Evolutionary conservation across 1,284 basidiomycete species (phyloP).

Genomic region (Wallemia ichthyophaga): DNA sequence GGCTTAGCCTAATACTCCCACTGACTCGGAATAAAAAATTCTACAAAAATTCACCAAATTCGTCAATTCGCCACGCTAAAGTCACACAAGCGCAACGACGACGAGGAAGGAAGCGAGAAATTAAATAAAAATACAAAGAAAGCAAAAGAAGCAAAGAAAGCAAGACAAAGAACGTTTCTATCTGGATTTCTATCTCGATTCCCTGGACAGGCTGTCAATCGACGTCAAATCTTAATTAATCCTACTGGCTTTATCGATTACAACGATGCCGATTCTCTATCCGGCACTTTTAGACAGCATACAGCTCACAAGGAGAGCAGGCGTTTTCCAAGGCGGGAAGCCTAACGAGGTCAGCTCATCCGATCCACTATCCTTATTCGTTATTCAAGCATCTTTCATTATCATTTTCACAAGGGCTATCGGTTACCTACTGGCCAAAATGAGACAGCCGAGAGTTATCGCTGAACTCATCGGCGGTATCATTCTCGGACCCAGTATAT

Average conservation of each 20-base stretch:
- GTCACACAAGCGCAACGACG: too few relatives aligned
- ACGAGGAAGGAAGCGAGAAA: too few relatives aligned
- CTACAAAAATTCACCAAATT: too few relatives aligned
- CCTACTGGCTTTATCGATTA: not conserved
- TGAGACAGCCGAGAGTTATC: slow-evolving; percentile 17
- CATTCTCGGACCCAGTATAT: slow-evolving; percentile 13
- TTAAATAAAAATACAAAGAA: too few relatives aligned
- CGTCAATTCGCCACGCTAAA: too few relatives aligned
- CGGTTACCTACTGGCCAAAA: slow-evolving; percentile 11
- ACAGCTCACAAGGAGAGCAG: not conserved
- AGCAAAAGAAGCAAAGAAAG: too few relatives aligned
- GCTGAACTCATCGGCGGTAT: slow-evolving; percentile 18
- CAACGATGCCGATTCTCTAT: not conserved
- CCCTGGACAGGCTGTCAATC: too few relatives aligned
- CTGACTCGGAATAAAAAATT: too few relatives aligned
- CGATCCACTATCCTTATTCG: slow-evolving; percentile 9
- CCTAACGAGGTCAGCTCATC: not conserved
- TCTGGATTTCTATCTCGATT: too few relatives aligned
- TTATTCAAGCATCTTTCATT: slow-evolving; percentile 13
- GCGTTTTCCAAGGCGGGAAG: not conserved
- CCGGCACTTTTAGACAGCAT: not conserved
- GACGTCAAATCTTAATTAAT: too few relatives aligned
- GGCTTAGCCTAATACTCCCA: too few relatives aligned
- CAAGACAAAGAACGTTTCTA: too few relatives aligned
- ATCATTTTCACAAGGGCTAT: slow-evolving; percentile 16